Conservation (phyloP, 768 basidiomycete species). For the Rhodocollybia butyracea region DNA sequence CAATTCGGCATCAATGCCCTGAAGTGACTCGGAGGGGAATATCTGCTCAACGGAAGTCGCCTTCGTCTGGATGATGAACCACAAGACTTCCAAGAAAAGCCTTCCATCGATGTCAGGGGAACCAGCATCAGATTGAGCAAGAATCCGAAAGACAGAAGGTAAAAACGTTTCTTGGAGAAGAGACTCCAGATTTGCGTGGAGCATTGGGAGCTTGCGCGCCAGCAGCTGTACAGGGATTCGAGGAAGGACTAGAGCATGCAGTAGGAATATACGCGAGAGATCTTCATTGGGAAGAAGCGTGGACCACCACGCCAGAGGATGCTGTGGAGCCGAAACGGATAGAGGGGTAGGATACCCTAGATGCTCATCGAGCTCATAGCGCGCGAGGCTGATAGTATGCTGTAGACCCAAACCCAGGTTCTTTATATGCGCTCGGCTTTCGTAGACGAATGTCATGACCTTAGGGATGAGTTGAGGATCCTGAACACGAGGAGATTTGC, state of each 20-base stretch:
- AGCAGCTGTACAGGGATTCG: background rate
- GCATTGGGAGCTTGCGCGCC: background rate
- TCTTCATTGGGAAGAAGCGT: background rate
- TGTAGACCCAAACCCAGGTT: slow-evolving; percentile 10
- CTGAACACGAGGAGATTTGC: background rate
- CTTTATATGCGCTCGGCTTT: slow-evolving; percentile 12
- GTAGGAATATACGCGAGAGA: slow-evolving; percentile 24
- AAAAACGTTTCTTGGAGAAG: slow-evolving; percentile 20
- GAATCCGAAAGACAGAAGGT: slow-evolving; percentile 14
- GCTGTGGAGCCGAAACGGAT: slow-evolving; percentile 36
- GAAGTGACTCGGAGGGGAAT: background rate
- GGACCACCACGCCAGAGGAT: slow-evolving; percentile 24
- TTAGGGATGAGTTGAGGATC: slow-evolving; percentile 17
- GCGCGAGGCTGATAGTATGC: background rate
- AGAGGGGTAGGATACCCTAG: background rate
- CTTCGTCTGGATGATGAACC: background rate
- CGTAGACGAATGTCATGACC: slow-evolving; percentile 61
- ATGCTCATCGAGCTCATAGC: background rate
- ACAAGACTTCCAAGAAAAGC: background rate
- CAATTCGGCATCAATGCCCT: background rate
- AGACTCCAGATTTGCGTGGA: background rate
- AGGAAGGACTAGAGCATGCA: slow-evolving; percentile 11
- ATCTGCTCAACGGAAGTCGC: background rate
- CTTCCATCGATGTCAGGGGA: background rate
- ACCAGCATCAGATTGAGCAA: background rate